A percentile compares a stretch with the other conserved stretches of the same genome.
phyloP scores from a whole-genome alignment of 2,329 filamentous ascomycete species.

The Ophioceras dolichostomum region DNA sequence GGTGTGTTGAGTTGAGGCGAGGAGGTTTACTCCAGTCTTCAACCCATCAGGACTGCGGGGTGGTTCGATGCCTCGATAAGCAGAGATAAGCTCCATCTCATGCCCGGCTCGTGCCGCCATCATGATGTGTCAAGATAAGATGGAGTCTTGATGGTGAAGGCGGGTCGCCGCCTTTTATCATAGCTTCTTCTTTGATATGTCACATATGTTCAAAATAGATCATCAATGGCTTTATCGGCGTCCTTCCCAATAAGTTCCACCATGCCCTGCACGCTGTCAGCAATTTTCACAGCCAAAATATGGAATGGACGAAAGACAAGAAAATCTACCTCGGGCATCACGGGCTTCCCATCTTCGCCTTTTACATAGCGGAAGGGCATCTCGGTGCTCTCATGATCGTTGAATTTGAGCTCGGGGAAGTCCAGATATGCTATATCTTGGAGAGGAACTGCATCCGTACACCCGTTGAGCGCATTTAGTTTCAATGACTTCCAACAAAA shows the following conservation, averaged over 20 bases:
- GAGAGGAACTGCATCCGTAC: constrained; percentile 49
- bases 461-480: background rate
- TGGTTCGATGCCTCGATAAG: no score
- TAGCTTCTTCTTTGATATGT: no score
- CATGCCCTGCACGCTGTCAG: constrained; percentile 61
- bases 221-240: constrained; percentile 81
- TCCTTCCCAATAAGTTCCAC: constrained; percentile 86
- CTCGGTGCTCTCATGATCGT: constrained; percentile 83
- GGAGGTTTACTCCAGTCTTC: no score
- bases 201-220: constrained; percentile 63
- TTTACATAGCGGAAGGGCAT: constrained; percentile 98
- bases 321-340: constrained; percentile 93
- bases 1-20: no score
- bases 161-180: no score
- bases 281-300: no score
- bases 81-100: no score
- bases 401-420: constrained; percentile 79
- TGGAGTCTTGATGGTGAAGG: no score
- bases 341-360: constrained; percentile 58
- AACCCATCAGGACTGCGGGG: no score
- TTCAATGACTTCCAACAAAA: background rate
- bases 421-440: constrained; percentile 74
- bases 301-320: no score
- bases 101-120: no score
- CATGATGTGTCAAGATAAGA: no score